Percentiles rank a stretch among this genome's conserved stretches.
These are phyloP conservation scores for Pulchroboletus neoregius DNA, from an alignment of 1,284 basidiomycete genomes.

Conservation along the genomic window DNA sequence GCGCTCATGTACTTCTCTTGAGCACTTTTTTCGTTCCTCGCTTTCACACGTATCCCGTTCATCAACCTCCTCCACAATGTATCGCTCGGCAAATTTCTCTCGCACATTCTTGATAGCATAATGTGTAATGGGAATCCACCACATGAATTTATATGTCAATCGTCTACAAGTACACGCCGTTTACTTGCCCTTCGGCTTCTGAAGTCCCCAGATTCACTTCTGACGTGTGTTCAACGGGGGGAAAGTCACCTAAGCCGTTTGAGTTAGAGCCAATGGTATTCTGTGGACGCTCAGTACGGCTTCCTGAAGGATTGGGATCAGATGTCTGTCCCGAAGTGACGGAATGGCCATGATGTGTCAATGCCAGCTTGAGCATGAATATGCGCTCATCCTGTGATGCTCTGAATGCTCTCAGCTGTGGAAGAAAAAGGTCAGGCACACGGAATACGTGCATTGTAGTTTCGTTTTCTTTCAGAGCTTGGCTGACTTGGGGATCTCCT, in stretches of 20 bases:
- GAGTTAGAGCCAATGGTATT: slow-evolving; percentile 6
- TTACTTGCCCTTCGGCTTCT: slow-evolving; percentile 6
- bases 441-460: slow-evolving; percentile 40
- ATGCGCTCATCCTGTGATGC: slow-evolving; percentile 71
- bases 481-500: slow-evolving; percentile 42
- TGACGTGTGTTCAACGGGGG: background rate
- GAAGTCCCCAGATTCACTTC: background rate
- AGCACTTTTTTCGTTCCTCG: background rate
- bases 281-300: slow-evolving; percentile 5
- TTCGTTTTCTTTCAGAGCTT: slow-evolving; percentile 52
- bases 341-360: slow-evolving; percentile 58
- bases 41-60: background rate
- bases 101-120: background rate
- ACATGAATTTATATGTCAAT: slow-evolving; percentile 2
- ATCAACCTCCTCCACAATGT: background rate
- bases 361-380: slow-evolving; percentile 57
- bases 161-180: slow-evolving; percentile 30
- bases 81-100: background rate
- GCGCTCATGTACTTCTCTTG: slow-evolving; percentile 59
- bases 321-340: slow-evolving; percentile 23
- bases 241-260: slow-evolving; percentile 14
- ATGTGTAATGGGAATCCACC: background rate
- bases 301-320: slow-evolving; percentile 1
- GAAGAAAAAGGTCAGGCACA: background rate
- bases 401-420: slow-evolving; percentile 37